Conservation (phyloP, 345 rosid genomes). For the Boechera retrofracta region DNA sequence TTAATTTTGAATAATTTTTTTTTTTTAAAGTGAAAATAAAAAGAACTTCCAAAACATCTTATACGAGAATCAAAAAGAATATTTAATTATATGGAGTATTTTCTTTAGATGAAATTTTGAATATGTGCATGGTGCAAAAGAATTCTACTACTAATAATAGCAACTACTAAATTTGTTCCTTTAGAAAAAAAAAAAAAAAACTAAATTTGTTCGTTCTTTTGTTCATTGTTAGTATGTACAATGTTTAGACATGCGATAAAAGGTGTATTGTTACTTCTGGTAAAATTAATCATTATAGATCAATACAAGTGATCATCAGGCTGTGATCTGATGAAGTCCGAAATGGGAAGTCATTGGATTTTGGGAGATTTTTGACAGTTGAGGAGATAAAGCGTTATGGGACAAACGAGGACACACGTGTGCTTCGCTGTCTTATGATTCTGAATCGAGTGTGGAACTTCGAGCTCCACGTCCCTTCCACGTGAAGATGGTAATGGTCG, state of each 20-base stretch:
- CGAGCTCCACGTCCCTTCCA: slow-evolving; percentile 64
- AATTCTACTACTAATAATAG: no score
- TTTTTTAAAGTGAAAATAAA: no score
- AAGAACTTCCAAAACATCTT: no score
- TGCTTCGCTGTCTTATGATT: slow-evolving; percentile 61
- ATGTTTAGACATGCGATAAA: neutral
- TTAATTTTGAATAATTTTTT: no score
- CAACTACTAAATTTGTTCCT: no score
- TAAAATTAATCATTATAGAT: neutral
- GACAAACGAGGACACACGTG: slow-evolving; percentile 59
- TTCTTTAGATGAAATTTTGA: no score
- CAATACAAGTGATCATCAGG: neutral
- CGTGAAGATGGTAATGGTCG: slow-evolving; percentile 46
- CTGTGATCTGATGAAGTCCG: neutral
- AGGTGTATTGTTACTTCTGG: neutral
- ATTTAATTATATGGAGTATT: no score
- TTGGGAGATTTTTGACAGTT: slow-evolving; percentile 30
- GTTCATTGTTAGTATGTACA: neutral
- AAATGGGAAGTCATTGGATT: neutral
- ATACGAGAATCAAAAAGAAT: no score
- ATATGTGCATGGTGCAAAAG: no score
- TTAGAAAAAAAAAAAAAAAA: no score
- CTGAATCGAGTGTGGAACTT: slow-evolving; percentile 37
- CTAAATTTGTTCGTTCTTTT: no score
- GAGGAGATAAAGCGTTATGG: slow-evolving; percentile 51